Evolutionary conservation across 164 flowering plant genomes (phyloP), one percentile per base, ranked within the genome.

Genomic region (Magnolia changhungtana): DNA sequence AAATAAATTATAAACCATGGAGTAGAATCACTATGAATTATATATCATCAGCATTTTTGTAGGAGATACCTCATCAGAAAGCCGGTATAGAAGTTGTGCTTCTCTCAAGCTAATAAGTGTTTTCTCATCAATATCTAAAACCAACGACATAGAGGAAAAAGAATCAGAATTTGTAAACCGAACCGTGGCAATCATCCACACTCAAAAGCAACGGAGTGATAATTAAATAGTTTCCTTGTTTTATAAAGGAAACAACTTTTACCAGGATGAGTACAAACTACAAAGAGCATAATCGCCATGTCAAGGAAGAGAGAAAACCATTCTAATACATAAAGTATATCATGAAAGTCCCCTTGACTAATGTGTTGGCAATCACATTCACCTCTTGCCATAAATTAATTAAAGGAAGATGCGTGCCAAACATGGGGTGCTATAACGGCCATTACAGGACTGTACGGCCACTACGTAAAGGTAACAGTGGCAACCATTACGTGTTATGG

Each of bases 51-150:
- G 8, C n/a, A 63, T 63, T n/a, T 8, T 52, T 27, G 8, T 14
- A 64, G 51, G 76, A 18, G 21, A 9, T 85, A 96, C 99, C 97
- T 93, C 97, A 82, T 96, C 96, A 27, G 97, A 90, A 75, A 96
- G 97, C 8, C 82, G 84, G 84, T 84, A 93, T 29, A 63, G 74
- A 63, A 81, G 86, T 79, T 96, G 98, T 71, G 90, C 88, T 77
- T 88, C 90, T 82, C 96, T 91, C 72, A 96, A 83, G 69, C 82
- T 78, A 51, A 86, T 77, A 77, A 96, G 91, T 77, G 89, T 85
- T 13, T 83, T 78, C 72, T 66, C 85, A 74, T 86, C 79, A 64
- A 96, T 37, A 89, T 92, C 99, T 96, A 72, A 14, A 49, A 71
- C 1, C 23, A 18, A 20, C 7, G 67, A 18, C 18, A 63, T 0